Conservation (phyloP, 768 basidiomycete genomes). For the Boletus sp. region DNA sequence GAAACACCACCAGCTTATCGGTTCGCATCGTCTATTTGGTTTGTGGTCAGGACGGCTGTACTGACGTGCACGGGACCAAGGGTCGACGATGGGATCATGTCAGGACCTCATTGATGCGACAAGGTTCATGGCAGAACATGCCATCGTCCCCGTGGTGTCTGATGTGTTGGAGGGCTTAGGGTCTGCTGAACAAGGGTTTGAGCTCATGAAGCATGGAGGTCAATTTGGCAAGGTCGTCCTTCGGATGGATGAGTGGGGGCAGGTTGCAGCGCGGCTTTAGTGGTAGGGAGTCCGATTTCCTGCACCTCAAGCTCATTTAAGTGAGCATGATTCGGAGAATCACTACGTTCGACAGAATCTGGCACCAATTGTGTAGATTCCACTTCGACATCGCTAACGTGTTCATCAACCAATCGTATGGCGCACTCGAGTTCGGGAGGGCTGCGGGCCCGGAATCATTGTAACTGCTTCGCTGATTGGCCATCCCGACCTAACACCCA, state of each 20-base stretch:
- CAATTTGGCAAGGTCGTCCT: slow-evolving; percentile 78
- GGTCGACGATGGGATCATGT: slow-evolving; percentile 83
- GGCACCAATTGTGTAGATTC: background rate
- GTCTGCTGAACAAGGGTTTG: slow-evolving; percentile 66
- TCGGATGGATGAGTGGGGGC: slow-evolving; percentile 34
- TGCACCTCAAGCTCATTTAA: slow-evolving; percentile 12
- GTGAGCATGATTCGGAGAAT: background rate
- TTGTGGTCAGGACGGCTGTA: background rate
- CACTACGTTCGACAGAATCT: background rate
- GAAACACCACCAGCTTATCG: slow-evolving; percentile 70
- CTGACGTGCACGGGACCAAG: slow-evolving; percentile 38
- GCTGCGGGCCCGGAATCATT: no score
- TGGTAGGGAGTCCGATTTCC: background rate
- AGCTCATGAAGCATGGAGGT: slow-evolving; percentile 56
- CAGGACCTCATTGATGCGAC: slow-evolving; percentile 74
- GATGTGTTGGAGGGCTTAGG: slow-evolving; percentile 67
- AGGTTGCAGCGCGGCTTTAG: slow-evolving; percentile 28
- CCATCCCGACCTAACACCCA: no score
- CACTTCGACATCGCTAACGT: no score
- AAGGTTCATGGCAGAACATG: slow-evolving; percentile 61
- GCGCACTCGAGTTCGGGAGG: no score
- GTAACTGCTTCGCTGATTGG: no score
- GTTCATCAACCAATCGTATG: no score
- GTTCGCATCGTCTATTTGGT: slow-evolving; percentile 12
- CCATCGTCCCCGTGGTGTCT: slow-evolving; percentile 69